These are phyloP conservation scores for Anaeromyces robustus DNA, from an alignment of 192 early-diverging fungal genomes.

Conservation along the genomic window DNA sequence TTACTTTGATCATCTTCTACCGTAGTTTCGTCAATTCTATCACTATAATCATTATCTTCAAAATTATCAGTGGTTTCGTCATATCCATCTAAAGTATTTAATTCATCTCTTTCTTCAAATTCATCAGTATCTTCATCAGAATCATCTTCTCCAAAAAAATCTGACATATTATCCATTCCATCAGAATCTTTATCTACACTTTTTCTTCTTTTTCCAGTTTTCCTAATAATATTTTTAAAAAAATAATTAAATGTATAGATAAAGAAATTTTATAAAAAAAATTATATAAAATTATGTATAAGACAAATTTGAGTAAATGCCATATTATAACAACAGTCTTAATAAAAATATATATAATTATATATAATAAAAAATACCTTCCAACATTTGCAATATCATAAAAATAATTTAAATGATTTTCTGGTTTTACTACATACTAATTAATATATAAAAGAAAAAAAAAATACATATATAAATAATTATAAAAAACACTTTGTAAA, in stretches of 20 bases:
- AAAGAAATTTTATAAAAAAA: too few species aligned
- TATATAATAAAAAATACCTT: neutral
- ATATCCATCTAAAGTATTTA: neutral
- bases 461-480: too few species aligned
- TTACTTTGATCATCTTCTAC: neutral
- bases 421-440: neutral
- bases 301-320: too few species aligned
- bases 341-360: too few species aligned
- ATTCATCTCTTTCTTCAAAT: neutral
- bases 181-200: neutral
- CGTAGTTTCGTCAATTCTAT: neutral
- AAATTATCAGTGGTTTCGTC: neutral
- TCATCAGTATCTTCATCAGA: neutral
- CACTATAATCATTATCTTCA: too few species aligned
- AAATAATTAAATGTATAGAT: too few species aligned
- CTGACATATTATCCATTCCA: neutral
- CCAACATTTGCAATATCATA: neutral
- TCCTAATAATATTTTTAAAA: neutral
- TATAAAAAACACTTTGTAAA: too few species aligned
- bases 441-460: neutral
- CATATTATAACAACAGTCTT: too few species aligned
- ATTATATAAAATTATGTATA: too few species aligned
- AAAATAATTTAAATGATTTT: neutral
- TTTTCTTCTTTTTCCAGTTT: neutral
- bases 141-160: neutral